A percentile compares a stretch with the other conserved stretches of the same genome.
phyloP scores from a whole-genome alignment of 2,329 filamentous ascomycete genomes.

The Xylaria multiplex region DNA sequence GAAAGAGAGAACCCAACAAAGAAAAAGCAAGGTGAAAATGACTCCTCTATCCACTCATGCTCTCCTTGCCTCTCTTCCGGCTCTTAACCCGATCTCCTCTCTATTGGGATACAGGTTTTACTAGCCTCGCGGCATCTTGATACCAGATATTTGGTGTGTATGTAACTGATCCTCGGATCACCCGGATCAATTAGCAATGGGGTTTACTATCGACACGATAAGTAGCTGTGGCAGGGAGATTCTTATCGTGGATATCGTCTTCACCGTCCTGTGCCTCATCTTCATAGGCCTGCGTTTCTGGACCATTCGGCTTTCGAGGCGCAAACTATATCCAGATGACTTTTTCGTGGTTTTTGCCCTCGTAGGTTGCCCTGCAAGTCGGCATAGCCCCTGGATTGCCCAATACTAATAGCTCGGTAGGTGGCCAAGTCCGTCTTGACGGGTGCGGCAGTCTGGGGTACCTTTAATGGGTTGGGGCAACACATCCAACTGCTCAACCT shows the following conservation, averaged over 20 bases:
- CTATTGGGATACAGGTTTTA: conserved; percentile 6
- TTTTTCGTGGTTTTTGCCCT: conserved; percentile 38
- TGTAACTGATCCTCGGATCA: conserved; percentile 2
- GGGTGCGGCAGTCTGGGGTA: conserved; percentile 40
- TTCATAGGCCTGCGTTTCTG: conserved; percentile 41
- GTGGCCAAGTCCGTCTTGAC: conserved; percentile 31
- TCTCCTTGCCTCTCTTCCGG: neutral
- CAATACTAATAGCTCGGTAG: conserved; percentile 14
- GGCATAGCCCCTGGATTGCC: neutral
- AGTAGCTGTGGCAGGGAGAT: conserved; percentile 29
- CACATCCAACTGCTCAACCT: conserved; percentile 31
- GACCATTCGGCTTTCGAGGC: conserved; percentile 36
- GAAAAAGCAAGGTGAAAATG: conserved; percentile 20
- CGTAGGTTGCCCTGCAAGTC: conserved; percentile 34
- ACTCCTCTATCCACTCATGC: neutral
- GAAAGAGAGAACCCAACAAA: conserved; percentile 32
- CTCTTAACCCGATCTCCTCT: neutral
- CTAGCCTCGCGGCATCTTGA: neutral
- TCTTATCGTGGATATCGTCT: conserved; percentile 38
- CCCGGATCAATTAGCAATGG: conserved; percentile 12
- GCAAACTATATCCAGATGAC: conserved; percentile 41
- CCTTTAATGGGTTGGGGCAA: conserved; percentile 42
- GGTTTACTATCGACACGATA: neutral
- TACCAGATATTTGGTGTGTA: neutral
- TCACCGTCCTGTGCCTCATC: conserved; percentile 32